Conservation (phyloP, 768 basidiomycete species). For the Antrodiella citrinella region DNA sequence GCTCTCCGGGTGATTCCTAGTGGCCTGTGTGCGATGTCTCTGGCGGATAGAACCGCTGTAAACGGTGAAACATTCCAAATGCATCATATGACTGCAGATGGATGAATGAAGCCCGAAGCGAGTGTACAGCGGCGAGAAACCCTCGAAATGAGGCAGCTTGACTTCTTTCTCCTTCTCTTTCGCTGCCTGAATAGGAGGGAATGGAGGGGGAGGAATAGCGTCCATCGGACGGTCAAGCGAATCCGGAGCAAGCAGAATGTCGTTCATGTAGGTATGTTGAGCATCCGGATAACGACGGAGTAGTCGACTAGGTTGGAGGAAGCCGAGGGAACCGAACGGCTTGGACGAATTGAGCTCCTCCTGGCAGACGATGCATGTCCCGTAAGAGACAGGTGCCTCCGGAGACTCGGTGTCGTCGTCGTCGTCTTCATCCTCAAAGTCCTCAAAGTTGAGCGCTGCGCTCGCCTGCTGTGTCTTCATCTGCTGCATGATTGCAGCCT, state of each 20-base stretch:
- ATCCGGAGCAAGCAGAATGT: conserved; percentile 52
- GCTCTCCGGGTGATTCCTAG: conserved; percentile 89
- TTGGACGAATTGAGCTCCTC: conserved; percentile 72
- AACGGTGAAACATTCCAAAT: conserved; percentile 86
- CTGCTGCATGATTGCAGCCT: conserved; percentile 90
- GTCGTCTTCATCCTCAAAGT: conserved; percentile 65
- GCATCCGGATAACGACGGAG: conserved; percentile 72
- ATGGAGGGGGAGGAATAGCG: conserved; percentile 25
- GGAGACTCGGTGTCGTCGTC: conserved; percentile 44
- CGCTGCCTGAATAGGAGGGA: conserved; percentile 42
- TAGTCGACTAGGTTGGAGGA: conserved; percentile 82
- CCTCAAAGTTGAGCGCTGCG: conserved; percentile 74
- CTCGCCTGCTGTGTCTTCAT: conserved; percentile 91
- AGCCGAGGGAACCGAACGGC: conserved; percentile 79
- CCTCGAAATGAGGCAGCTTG: conserved; percentile 50
- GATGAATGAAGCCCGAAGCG: conserved; percentile 84
- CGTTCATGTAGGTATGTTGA: conserved; percentile 54
- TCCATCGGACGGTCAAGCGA: conserved; percentile 53
- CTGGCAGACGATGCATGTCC: conserved; percentile 98
- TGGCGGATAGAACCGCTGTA: conserved; percentile 83
- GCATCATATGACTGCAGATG: conserved; percentile 96
- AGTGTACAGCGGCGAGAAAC: conserved; percentile 61
- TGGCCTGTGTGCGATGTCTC: conserved; percentile 81
- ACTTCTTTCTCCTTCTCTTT: conserved; percentile 41
- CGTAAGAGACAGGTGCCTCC: conserved; percentile 52